These are phyloP conservation scores for Blastobotrys raffinosifermentans DNA, from an alignment of 1,139 yeast species.

Conservation along the genomic window DNA sequence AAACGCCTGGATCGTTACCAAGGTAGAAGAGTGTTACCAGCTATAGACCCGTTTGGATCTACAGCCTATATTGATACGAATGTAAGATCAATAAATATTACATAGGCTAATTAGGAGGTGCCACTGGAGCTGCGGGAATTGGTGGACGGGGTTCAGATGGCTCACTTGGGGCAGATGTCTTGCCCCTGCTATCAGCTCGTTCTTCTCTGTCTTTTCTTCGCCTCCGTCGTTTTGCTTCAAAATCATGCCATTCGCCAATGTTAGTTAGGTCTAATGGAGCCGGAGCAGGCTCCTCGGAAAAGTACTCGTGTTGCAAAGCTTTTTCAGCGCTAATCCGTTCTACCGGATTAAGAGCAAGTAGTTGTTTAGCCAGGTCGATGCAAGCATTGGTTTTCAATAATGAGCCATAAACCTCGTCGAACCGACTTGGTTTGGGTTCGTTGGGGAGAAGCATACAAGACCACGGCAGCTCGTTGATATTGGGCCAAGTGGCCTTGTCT, in stretches of 20 bases:
- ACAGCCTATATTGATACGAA: too few species aligned
- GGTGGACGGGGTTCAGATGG: too few species aligned
- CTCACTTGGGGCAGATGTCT: too few species aligned
- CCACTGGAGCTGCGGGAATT: too few species aligned
- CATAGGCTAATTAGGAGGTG: too few species aligned
- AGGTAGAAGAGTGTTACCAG: too few species aligned
- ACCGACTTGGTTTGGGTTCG: slow-evolving; percentile 37
- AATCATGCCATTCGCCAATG: slow-evolving; percentile 93
- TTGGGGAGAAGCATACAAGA: slow-evolving; percentile 73
- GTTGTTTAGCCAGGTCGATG: slow-evolving; percentile 55
- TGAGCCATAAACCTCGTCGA: slow-evolving; percentile 41
- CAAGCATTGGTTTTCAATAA: slow-evolving; percentile 47
- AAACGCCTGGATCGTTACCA: too few species aligned
- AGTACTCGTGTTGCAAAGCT: slow-evolving; percentile 64
- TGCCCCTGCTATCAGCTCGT: slow-evolving; percentile 9
- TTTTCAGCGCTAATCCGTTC: slow-evolving; percentile 55
- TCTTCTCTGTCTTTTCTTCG: slow-evolving; percentile 46
- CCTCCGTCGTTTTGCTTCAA: slow-evolving; percentile 83
- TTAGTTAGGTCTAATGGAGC: slow-evolving; percentile 47
- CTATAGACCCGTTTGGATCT: too few species aligned
- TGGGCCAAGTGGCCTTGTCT: slow-evolving; percentile 68
- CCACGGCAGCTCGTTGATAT: slow-evolving; percentile 77
- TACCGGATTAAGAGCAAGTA: slow-evolving; percentile 64
- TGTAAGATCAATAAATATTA: too few species aligned
- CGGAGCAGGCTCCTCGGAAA: slow-evolving; percentile 60